Evolutionary conservation across 305 asterid genomes (phyloP), one percentile per base, ranked within the genome.

Genomic region (Fraxinus sp.): DNA sequence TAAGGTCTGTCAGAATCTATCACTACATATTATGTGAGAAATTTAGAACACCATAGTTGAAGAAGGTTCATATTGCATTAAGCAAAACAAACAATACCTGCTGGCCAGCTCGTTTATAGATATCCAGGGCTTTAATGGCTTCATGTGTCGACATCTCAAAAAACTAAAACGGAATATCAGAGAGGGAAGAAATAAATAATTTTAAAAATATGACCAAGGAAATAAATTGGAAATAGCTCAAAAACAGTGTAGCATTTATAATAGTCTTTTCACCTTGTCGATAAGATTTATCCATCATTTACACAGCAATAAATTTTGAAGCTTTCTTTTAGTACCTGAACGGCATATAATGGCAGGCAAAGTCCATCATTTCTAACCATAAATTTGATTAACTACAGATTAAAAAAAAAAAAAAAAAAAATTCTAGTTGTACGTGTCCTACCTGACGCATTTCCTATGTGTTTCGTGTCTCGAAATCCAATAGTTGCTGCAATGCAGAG

Each of bases 131-230:
- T 83, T 93, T 92, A 41, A 94, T 88, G 71, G 99, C 99, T 91
- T 96, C 99, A 84, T 94, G 99, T 87, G 93, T 93, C 57, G 98
- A 95, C 99, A 96, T 96, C 93, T 96, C 98, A 87, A 96, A 96
- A 90, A 93, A 96, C 99, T 94, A 91, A n/a, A 52, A 52, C 6
- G 24, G 24, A 52, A 80, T 79, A 73, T 70, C 52, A 85, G 86
- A 82, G 71, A 84, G 80, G 75, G 74, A 7, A 59, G 55, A 78
- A 78, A 49, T 36, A 36, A 74, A 37, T 16, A 57, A 57, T 20
- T 57, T 9, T 14, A 7, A 55, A 79, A 16, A 4, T 55, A 32
- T 46, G n/a, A 64, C 87, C 84, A 85, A 78, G 83, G 7, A 76
- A 85, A 81, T 28, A 70, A 83, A 66, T 32, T 10, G 78, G n/a